phyloP scores from a whole-genome alignment of 2,329 filamentous ascomycete genomes.

The Bipolaris cookei region DNA sequence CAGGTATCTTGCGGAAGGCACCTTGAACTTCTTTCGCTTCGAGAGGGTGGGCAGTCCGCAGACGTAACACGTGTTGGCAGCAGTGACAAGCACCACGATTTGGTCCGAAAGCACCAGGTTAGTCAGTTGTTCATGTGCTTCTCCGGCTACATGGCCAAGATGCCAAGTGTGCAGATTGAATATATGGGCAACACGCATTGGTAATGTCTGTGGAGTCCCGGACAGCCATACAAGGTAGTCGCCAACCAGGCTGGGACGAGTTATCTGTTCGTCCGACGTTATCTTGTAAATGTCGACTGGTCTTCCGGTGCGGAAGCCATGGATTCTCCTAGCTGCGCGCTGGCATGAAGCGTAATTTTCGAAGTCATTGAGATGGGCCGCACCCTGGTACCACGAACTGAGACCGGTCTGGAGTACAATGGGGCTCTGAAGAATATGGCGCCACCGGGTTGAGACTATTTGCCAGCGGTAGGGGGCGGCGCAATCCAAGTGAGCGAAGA shows the following conservation, averaged over 20 bases:
- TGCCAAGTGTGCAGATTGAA: constrained; percentile 34
- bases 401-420: constrained; percentile 30
- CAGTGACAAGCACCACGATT: constrained; percentile 32
- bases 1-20: constrained; percentile 14
- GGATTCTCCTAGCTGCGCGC: constrained; percentile 30
- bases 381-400: constrained; percentile 31
- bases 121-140: constrained; percentile 32
- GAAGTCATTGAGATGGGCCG: constrained; percentile 16
- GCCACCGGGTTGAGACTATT: constrained; percentile 45
- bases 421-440: constrained; percentile 31
- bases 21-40: constrained; percentile 29
- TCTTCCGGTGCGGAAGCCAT: constrained; percentile 34
- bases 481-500: constrained; percentile 46
- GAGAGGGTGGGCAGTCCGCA: constrained; percentile 20
- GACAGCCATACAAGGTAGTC: constrained; percentile 12
- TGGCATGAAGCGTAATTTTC: constrained; percentile 22
- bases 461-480: constrained; percentile 39
- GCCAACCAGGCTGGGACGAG: background rate
- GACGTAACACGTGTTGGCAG: constrained; percentile 27
- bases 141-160: constrained; percentile 14
- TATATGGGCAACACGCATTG: constrained; percentile 19
- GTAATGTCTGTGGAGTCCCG: too few species aligned
- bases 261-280: background rate
- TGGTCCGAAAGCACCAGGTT: constrained; percentile 29
- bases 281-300: constrained; percentile 12